phyloP scores from a whole-genome alignment of 495 filamentous ascomycete genomes.

The Penicillium lagena region DNA sequence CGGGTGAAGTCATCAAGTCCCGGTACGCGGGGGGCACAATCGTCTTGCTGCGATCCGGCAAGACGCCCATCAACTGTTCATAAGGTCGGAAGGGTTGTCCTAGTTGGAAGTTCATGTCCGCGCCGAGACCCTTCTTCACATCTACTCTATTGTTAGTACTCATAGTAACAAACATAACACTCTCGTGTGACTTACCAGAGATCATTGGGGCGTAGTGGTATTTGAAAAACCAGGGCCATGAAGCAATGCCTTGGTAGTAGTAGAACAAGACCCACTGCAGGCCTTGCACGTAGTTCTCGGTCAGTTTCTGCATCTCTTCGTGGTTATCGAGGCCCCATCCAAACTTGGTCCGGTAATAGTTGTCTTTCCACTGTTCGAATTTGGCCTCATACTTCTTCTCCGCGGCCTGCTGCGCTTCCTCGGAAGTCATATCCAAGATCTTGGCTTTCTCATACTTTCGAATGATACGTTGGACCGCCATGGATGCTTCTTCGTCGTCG shows the following conservation, averaged over 20 bases:
- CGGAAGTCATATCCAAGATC: conserved; percentile 69
- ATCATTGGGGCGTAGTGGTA: conserved; percentile 99
- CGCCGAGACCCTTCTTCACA: conserved; percentile 76
- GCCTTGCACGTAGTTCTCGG: conserved; percentile 96
- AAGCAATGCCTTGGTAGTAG: conserved; percentile 94
- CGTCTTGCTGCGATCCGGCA: conserved; percentile 93
- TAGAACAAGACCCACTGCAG: conserved; percentile 98
- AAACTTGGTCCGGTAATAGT: conserved; percentile 87
- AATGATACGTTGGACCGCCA: conserved; percentile 76
- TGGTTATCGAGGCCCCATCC: conserved; percentile 83
- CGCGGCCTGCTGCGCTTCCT: conserved; percentile 69
- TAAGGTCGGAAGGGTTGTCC: conserved; percentile 92
- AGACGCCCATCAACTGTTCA: conserved; percentile 96
- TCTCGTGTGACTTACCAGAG: conserved; percentile 50
- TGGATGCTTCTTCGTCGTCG: conserved; percentile 80
- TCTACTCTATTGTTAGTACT: conserved; percentile 42
- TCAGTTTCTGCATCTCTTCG: conserved; percentile 71
- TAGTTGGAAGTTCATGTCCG: conserved; percentile 84
- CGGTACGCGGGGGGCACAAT: conserved; percentile 88
- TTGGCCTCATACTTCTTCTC: conserved; percentile 79
- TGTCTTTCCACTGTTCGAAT: conserved; percentile 86
- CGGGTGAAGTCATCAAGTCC: conserved; percentile 80
- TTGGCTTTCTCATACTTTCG: conserved; percentile 86
- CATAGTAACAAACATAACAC: no score
- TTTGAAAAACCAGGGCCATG: conserved; percentile 96